These are phyloP conservation scores for Penicillium psychrosexuale DNA, from an alignment of 2,329 filamentous ascomycete species.

Conservation along the genomic window DNA sequence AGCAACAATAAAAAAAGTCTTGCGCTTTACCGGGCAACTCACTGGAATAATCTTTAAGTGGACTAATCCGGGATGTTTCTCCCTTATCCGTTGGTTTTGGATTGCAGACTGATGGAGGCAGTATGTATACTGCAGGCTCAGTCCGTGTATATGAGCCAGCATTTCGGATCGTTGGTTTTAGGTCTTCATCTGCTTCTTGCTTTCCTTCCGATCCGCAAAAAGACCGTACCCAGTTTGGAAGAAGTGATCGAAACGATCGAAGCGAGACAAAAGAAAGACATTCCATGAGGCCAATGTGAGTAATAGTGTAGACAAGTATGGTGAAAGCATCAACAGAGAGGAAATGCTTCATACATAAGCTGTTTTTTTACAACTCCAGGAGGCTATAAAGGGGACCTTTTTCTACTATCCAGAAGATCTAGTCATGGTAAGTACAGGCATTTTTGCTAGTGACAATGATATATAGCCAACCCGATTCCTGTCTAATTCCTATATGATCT, in stretches of 20 bases:
- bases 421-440: background rate
- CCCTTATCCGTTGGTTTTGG: background rate
- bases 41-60: background rate
- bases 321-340: background rate
- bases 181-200: background rate
- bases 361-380: background rate
- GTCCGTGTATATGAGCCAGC: background rate
- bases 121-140: background rate
- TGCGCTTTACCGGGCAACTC: background rate
- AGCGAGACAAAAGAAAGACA: background rate
- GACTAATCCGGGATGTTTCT: background rate
- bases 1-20: background rate
- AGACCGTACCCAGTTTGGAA: background rate
- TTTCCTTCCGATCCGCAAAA: background rate
- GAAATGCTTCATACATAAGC: background rate
- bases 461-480: background rate
- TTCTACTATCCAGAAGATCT: background rate
- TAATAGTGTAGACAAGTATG: background rate
- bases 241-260: background rate
- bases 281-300: background rate
- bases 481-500: background rate
- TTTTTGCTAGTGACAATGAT: background rate
- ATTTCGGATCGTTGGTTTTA: background rate
- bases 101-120: background rate
- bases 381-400: background rate